Conservation (phyloP, 495 filamentous ascomycete species). For the Podospora pseudopauciseta region DNA sequence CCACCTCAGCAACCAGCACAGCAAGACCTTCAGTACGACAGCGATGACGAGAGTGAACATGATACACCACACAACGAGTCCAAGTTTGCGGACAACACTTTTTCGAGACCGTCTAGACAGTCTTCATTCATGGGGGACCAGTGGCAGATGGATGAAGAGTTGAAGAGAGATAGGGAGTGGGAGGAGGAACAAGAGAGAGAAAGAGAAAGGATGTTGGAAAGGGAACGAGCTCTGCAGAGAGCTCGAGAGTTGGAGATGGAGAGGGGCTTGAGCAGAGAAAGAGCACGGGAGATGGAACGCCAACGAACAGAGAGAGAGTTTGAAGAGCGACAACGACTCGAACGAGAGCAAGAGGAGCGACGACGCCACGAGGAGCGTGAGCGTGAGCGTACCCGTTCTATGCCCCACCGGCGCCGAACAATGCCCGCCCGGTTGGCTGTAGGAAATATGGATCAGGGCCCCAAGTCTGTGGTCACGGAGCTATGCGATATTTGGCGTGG, state of each 20-base stretch:
- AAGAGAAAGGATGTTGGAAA: not conserved
- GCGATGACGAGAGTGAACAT: constrained; percentile 23
- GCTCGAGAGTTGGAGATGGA: not conserved
- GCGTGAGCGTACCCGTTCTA: not conserved
- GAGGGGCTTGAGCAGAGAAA: not conserved
- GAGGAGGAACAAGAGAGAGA: constrained; percentile 2
- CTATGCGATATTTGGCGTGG: constrained; percentile 33
- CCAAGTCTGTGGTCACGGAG: constrained; percentile 20
- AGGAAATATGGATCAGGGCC: constrained; percentile 14
- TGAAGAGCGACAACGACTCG: not conserved
- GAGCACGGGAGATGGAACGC: not conserved
- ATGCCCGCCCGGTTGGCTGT: not conserved
- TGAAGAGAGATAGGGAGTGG: not conserved
- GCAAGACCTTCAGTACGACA: constrained; percentile 3
- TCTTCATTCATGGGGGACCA: not conserved
- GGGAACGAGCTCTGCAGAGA: not conserved
- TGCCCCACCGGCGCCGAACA: not conserved
- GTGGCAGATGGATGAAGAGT: not conserved
- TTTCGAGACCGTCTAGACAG: not conserved
- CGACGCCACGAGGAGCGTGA: not conserved
- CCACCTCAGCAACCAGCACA: not conserved
- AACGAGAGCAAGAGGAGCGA: not conserved
- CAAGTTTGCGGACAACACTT: not conserved
- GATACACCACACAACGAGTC: constrained; percentile 6
- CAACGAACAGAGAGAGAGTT: not conserved